These are phyloP conservation scores for Chalciporus chontae DNA, from an alignment of 768 basidiomycete species.

Conservation along the genomic window DNA sequence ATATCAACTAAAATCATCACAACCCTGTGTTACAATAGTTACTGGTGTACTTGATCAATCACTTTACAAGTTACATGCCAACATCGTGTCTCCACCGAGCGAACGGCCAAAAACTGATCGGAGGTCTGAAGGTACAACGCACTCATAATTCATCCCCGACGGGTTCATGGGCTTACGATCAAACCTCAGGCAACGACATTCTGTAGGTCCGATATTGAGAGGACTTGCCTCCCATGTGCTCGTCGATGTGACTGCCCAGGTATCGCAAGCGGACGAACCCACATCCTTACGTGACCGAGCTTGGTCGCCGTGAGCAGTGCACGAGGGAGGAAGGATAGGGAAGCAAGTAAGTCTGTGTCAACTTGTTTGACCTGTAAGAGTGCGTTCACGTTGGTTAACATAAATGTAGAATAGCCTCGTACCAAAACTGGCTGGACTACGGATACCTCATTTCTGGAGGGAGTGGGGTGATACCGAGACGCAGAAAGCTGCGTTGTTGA, in stretches of 20 bases:
- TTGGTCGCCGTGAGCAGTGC: conserved; percentile 79
- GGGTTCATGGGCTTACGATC: not conserved
- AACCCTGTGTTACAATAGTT: too few species aligned
- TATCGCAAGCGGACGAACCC: conserved; percentile 70
- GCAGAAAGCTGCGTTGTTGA: conserved; percentile 55
- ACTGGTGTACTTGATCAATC: too few species aligned
- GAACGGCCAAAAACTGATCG: not conserved
- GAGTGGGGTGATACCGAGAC: conserved; percentile 78
- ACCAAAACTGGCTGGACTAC: conserved; percentile 89
- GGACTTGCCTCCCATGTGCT: conserved; percentile 27
- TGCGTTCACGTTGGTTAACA: not conserved
- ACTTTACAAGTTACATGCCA: too few species aligned
- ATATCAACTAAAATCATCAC: too few species aligned
- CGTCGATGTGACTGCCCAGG: conserved; percentile 23
- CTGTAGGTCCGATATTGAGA: conserved; percentile 31
- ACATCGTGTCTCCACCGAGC: too few species aligned
- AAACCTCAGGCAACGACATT: conserved; percentile 18
- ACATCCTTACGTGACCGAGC: conserved; percentile 74
- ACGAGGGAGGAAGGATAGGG: conserved; percentile 73
- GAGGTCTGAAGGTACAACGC: conserved; percentile 1
- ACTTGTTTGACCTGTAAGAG: conserved; percentile 66
- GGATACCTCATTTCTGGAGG: conserved; percentile 86
- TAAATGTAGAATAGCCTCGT: conserved; percentile 1
- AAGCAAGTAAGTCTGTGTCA: conserved; percentile 75
- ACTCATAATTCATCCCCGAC: conserved; percentile 14